Percentiles rank a stretch among this genome's conserved stretches.
These are phyloP conservation scores for Phylloporus sp. DNA, from an alignment of 1,284 basidiomycete species.

Conservation along the genomic window DNA sequence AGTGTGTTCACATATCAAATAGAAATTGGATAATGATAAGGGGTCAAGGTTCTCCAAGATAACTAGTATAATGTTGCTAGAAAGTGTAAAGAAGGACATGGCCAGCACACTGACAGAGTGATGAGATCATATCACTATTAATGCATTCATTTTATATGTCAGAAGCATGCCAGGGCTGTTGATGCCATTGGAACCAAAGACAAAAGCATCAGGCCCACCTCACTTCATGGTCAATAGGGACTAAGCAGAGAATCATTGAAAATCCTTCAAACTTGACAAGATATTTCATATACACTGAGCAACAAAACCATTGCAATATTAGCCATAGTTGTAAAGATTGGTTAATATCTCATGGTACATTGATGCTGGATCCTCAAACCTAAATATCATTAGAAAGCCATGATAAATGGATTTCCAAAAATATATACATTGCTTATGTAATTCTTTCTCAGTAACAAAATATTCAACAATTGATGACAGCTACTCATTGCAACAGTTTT, in stretches of 20 bases:
- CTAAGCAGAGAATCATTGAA: constrained; percentile 40
- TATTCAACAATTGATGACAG: too few relatives aligned
- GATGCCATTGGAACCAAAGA: constrained; percentile 32
- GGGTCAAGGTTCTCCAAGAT: constrained; percentile 60
- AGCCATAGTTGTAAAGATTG: too few relatives aligned
- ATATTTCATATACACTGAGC: constrained; percentile 31
- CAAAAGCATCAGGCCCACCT: constrained; percentile 41
- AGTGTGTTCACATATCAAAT: constrained; percentile 43
- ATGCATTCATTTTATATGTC: constrained; percentile 37
- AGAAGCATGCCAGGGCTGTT: constrained; percentile 26
- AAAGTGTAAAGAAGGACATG: constrained; percentile 50
- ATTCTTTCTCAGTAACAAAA: too few relatives aligned
- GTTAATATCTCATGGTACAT: too few relatives aligned
- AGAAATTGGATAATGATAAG: constrained; percentile 52
- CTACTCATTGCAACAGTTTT: too few relatives aligned
- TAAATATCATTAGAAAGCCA: too few relatives aligned
- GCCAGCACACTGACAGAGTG: constrained; percentile 37
- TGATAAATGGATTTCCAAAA: too few relatives aligned
- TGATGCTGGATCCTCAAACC: too few relatives aligned
- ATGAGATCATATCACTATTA: constrained; percentile 15
- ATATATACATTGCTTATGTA: too few relatives aligned
- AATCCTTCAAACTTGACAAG: constrained; percentile 31
- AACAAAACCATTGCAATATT: too few relatives aligned
- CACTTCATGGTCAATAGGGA: constrained; percentile 34
- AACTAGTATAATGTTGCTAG: constrained; percentile 55